phyloP scores from a whole-genome alignment of 2,329 filamentous ascomycete species.

The Paecilomyces niveus region DNA sequence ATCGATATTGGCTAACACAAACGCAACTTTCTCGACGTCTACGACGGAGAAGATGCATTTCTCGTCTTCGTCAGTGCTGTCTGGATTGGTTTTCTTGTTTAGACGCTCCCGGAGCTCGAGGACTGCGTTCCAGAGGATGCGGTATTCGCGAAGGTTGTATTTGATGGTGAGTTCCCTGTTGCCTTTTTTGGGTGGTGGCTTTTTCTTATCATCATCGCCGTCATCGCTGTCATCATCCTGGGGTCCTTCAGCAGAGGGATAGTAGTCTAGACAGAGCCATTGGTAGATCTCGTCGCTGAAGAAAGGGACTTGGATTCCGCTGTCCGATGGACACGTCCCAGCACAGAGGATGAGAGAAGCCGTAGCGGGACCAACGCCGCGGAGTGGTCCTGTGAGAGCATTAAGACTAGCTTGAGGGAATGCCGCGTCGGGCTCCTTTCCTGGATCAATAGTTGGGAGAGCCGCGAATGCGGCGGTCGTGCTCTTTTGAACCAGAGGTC shows the following conservation, averaged over 20 bases:
- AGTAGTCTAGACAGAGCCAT: slow-evolving; percentile 28
- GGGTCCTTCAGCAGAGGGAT: slow-evolving; percentile 8
- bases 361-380: slow-evolving; percentile 37
- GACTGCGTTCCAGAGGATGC: slow-evolving; percentile 22
- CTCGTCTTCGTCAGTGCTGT: background rate
- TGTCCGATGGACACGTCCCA: slow-evolving; percentile 9
- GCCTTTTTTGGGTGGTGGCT: slow-evolving; percentile 4
- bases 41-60: slow-evolving; percentile 15
- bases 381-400: slow-evolving; percentile 25
- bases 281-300: slow-evolving; percentile 35
- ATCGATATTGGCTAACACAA: slow-evolving; percentile 28
- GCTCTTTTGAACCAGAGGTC: slow-evolving; percentile 16
- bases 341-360: slow-evolving; percentile 36
- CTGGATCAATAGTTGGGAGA: slow-evolving; percentile 7
- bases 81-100: slow-evolving; percentile 5
- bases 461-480: slow-evolving; percentile 20
- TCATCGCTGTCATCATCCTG: background rate
- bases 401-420: slow-evolving; percentile 28
- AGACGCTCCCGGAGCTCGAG: slow-evolving; percentile 15
- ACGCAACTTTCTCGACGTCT: slow-evolving; percentile 32
- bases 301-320: slow-evolving; percentile 25
- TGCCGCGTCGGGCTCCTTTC: slow-evolving; percentile 6
- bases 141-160: slow-evolving; percentile 35
- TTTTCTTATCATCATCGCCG: slow-evolving; percentile 3
- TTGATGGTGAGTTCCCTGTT: slow-evolving; percentile 29